Base-by-base conservation (phyloP, 2,329 filamentous ascomycete genomes). In the Xylariales sp. region DNA sequence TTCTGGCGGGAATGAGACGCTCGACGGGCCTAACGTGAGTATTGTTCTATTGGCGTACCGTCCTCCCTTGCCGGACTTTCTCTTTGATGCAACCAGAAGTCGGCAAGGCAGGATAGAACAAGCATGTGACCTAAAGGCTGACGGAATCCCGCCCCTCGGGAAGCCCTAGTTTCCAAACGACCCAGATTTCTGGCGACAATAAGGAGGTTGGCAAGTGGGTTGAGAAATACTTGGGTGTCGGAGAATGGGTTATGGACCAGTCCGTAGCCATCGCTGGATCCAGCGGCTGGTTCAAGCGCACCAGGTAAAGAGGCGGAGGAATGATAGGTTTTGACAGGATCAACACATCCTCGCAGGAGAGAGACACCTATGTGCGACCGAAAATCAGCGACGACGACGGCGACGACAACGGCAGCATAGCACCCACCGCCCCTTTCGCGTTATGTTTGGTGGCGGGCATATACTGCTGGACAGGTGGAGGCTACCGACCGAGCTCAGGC, bases 191-290 rank as follows among this genome's bases (percentile, higher is more conserved):
- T 21, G 71, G 73, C 59, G 88, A 94, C 41, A 91, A 83, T 63
- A 86, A 88, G 61, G 84, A 90, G 46, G 65, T 93, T 51, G 83
- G 85, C 60, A 83, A 82, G 56, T 97, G 90, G 89, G 80, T 97
- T 50, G 85, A 91, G 57, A 91, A 85, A 61, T 97, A 97, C 63
- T 81, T 97, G 29, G 88, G 88, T 46, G 83, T 96, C 14, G 93
- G 93, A 53, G 93, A 98, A 70, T 95, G 89, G 80, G 86, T 96
- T 48, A 95, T 98, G 89, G 93, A 98, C 64, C 86, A 94, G 69
- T 94, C 89, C 20, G 88, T 97, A 21, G 90, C 90, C 28, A 78
- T 97, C 40, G 87, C 95, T 60, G 85, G 88, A 29, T 83, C 85
- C 33, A 94, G 87, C 59, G 78, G 83, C 43, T 98, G 82, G 67